A percentile compares a stretch with the other conserved stretches of the same genome.
These are phyloP conservation scores for Phoenix dactylifera DNA, from an alignment of 176 grass and related monocot species.

Conservation along the genomic window DNA sequence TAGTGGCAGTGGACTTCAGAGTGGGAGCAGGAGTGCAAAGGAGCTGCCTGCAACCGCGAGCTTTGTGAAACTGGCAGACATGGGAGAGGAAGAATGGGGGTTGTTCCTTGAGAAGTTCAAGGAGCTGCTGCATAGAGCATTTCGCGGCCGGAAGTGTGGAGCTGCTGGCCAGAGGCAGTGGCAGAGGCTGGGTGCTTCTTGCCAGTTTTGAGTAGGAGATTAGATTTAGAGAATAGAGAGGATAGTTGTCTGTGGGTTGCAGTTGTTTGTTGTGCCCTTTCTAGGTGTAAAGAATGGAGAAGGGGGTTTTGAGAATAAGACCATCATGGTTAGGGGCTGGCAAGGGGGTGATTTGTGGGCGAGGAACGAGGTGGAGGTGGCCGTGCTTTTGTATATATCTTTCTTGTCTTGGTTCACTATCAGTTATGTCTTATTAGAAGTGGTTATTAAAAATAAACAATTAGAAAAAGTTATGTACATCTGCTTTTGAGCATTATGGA, in stretches of 20 bases:
- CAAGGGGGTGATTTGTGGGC: conserved; percentile 5
- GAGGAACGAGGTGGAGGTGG: background rate
- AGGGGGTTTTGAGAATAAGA: conserved; percentile 25
- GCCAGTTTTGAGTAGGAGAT: conserved; percentile 68
- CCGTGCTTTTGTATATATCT: conserved; percentile 29
- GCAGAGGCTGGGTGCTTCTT: conserved; percentile 84
- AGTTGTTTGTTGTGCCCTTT: conserved; percentile 22
- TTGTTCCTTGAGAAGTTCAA: conserved; percentile 70
- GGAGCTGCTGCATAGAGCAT: conserved; percentile 59
- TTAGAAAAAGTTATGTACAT: too few relatives aligned
- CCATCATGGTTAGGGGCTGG: conserved; percentile 10
- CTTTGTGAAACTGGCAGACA: conserved; percentile 79
- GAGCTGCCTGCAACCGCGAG: conserved; percentile 50
- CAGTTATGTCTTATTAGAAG: background rate
- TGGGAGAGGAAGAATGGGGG: conserved; percentile 58
- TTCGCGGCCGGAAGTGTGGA: conserved; percentile 42
- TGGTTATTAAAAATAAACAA: too few relatives aligned
- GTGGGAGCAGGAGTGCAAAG: conserved; percentile 73
- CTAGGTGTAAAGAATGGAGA: conserved; percentile 27
- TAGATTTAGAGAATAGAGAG: conserved; percentile 5
- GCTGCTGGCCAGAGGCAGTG: conserved; percentile 26
- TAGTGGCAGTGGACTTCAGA: conserved; percentile 39
- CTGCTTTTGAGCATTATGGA: too few relatives aligned
- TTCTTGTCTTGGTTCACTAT: conserved; percentile 14
- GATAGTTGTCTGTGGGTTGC: background rate